These are phyloP conservation scores for Plasmodiophora brassicae DNA, from an alignment of 208 protist genomes.

Conservation along the genomic window DNA sequence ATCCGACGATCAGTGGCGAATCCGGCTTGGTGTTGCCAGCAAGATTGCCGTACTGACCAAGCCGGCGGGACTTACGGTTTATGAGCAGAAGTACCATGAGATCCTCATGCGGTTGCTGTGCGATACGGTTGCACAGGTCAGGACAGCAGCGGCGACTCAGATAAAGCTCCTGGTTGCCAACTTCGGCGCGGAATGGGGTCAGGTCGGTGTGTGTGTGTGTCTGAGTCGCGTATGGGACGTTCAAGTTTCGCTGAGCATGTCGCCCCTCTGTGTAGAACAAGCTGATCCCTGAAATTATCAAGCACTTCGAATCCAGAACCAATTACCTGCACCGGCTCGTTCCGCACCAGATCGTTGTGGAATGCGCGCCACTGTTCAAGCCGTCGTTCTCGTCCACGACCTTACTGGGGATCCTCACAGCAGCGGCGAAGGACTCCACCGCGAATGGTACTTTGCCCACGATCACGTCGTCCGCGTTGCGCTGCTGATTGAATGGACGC, in stretches of 20 bases:
- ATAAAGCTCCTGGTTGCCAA: neutral
- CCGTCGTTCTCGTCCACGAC: neutral
- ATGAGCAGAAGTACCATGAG: constrained; percentile 12
- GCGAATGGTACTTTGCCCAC: too few relatives aligned
- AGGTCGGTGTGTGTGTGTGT: too few relatives aligned
- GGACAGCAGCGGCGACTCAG: neutral
- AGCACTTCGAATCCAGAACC: neutral
- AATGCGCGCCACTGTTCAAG: neutral
- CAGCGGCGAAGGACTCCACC: neutral
- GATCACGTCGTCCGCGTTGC: neutral
- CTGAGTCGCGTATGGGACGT: too few relatives aligned
- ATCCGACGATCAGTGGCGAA: constrained; percentile 27
- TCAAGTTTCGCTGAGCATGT: neutral
- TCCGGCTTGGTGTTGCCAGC: neutral
- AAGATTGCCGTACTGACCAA: constrained; percentile 2
- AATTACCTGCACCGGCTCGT: constrained; percentile 16
- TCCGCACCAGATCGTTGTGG: neutral
- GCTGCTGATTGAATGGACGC: neutral
- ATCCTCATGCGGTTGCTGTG: neutral
- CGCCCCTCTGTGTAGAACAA: neutral
- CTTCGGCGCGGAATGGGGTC: constrained; percentile 11
- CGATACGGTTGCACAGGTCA: neutral
- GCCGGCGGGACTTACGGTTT: neutral
- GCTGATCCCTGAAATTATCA: constrained; percentile 4
- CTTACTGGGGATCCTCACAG: neutral